phyloP scores from a whole-genome alignment of 495 filamentous ascomycete genomes.

The Durotheca rogersii region DNA sequence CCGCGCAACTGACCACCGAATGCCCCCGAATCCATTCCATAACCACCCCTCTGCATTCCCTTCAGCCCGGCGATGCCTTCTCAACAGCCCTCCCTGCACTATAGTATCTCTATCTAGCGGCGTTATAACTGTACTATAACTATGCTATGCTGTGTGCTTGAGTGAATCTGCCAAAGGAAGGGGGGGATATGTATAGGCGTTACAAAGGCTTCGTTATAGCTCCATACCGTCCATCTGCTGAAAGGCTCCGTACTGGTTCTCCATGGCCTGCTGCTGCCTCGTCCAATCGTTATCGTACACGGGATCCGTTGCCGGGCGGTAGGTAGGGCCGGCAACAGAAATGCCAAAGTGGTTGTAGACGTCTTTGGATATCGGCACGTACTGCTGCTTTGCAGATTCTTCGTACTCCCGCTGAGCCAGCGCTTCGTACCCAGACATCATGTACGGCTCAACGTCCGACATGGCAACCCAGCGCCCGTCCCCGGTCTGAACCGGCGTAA shows the following conservation, averaged over 20 bases:
- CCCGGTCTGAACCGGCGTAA: conserved; percentile 51
- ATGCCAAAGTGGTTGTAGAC: conserved; percentile 40
- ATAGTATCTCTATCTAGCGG: conserved; percentile 20
- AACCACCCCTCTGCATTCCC: too few relatives aligned
- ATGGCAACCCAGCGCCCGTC: conserved; percentile 50
- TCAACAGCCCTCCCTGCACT: not conserved
- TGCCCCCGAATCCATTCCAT: not conserved
- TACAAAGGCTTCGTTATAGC: conserved; percentile 16
- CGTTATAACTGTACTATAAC: too few relatives aligned
- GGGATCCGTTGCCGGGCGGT: conserved; percentile 60
- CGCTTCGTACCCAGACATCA: conserved; percentile 65
- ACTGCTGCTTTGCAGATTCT: conserved; percentile 38
- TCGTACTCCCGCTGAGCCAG: conserved; percentile 54
- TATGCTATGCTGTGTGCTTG: conserved; percentile 15
- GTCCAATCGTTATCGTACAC: conserved; percentile 58
- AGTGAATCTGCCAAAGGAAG: conserved; percentile 16
- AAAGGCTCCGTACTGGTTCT: conserved; percentile 58
- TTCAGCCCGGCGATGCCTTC: not conserved
- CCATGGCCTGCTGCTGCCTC: conserved; percentile 53
- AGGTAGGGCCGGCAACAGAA: conserved; percentile 45
- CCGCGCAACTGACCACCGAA: not conserved
- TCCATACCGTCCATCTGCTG: conserved; percentile 46
- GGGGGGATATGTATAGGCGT: conserved; percentile 28
- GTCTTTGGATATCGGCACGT: conserved; percentile 40
- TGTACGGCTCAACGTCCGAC: conserved; percentile 65